Percentiles rank a stretch among this genome's conserved stretches.
These are phyloP conservation scores for Xanthoceras sorbifolium DNA, from an alignment of 345 rosid species.

Conservation along the genomic window DNA sequence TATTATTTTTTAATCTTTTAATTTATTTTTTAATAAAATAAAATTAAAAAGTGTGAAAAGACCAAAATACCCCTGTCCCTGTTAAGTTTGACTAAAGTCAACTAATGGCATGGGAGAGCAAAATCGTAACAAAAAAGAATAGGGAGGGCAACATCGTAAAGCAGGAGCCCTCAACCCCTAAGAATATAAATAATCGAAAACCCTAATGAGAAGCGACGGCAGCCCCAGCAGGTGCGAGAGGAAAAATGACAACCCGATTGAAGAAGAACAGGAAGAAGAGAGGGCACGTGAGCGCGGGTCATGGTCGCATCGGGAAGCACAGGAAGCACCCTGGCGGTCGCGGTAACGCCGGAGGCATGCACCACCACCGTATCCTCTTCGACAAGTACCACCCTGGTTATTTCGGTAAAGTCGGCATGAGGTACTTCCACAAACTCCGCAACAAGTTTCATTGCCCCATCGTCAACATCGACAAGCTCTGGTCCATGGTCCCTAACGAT, in stretches of 20 bases:
- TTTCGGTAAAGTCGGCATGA: conserved; percentile 49
- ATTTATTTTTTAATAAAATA: too few species aligned
- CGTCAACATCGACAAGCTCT: conserved; percentile 45
- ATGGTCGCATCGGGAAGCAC: conserved; percentile 49
- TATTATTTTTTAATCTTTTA: too few species aligned
- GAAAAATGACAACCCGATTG: conserved; percentile 51
- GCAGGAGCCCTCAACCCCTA: not conserved
- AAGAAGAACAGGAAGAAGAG: conserved; percentile 67
- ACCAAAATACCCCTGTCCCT: too few species aligned
- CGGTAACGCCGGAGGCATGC: conserved; percentile 48
- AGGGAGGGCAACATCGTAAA: conserved; percentile 21
- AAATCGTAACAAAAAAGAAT: not conserved
- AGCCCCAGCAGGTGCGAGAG: not conserved
- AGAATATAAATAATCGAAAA: conserved; percentile 1
- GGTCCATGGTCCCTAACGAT: conserved; percentile 43
- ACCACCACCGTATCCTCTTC: conserved; percentile 48
- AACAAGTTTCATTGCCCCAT: conserved; percentile 44
- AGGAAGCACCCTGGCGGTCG: conserved; percentile 47
- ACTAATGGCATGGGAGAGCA: too few species aligned
- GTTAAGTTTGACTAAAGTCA: too few species aligned
- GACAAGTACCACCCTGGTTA: conserved; percentile 51
- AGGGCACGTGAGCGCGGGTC: conserved; percentile 50
- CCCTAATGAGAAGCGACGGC: not conserved
- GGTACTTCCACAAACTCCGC: conserved; percentile 44
- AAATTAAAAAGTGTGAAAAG: too few species aligned